Base-by-base conservation (phyloP, 2,329 filamentous ascomycete species). In the Ophiocordyceps camponoti-floridani region DNA sequence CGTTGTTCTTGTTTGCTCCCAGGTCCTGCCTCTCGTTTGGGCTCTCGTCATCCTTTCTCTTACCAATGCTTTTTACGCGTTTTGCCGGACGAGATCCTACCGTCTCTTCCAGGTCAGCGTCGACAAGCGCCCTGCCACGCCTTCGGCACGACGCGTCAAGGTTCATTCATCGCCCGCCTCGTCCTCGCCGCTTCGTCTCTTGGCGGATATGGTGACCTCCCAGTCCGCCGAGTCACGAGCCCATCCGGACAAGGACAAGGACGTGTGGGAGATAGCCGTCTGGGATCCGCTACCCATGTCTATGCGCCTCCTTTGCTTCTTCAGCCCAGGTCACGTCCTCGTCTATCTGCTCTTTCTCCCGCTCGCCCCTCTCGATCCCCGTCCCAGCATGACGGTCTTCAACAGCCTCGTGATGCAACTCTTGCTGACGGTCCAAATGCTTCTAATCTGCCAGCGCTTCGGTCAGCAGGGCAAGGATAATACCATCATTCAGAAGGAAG, bases 211-310 rank as follows among this genome's bases (percentile, higher is more conserved):
- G 41, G 63, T 94, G 31, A 70, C 77, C 2, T 65, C 73, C 26
- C 77, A 80, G 33, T 80, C 77, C 19, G 84, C 87, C n/a, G 78
- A 88, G 51, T 79, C 84, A 26, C 77, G 87, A 56, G 82, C 86
- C 27, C 84, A 95, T 61, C 85, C 89, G 0, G 82, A 91, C 57
- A 77, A 79, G 46, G 73, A 75, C 26, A 75, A 81, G 11, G 88
- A 98, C 60, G 91, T 98, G 10, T 98, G 91, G 91, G 88, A 98
- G 62, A 65, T 98, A 43, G 75, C 82, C 2, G 73, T 96, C 7
- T 98, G 91, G 91, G 88, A 96, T 58, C 91, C 93, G 31, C 73
- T 89, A 42, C 86, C 88, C 2, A 72, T 94, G 33, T 86, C 79
- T 41, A 64, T 96, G 44, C 77, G 80, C 35, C 67, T 96, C 3